Evolutionary conservation across 2,329 filamentous ascomycete species (phyloP).

Genomic region (Aspergillus hortae): DNA sequence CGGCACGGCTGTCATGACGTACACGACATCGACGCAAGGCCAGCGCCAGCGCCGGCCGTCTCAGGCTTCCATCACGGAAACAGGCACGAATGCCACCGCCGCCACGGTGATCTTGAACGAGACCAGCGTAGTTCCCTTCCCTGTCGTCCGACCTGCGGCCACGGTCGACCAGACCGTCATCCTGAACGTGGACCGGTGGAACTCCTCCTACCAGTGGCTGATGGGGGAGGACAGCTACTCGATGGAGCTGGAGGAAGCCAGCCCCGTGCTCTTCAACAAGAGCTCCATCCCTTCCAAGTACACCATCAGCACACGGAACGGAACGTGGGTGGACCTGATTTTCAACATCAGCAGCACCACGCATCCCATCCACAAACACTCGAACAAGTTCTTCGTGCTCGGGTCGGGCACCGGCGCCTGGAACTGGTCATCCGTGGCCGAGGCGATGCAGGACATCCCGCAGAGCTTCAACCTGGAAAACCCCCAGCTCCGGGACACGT

Average conservation of each 20-base stretch:
- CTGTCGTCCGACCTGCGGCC: conserved; percentile 41
- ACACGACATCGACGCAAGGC: conserved; percentile 21
- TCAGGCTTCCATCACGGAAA: conserved; percentile 49
- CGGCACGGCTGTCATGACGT: conserved; percentile 50
- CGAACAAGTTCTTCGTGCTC: conserved; percentile 58
- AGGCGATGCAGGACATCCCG: conserved; percentile 49
- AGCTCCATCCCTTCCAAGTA: conserved; percentile 22
- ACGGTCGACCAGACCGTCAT: conserved; percentile 41
- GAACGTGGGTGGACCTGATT: conserved; percentile 55
- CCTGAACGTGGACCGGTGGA: conserved; percentile 19
- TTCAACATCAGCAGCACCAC: conserved; percentile 32
- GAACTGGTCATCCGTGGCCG: conserved; percentile 51
- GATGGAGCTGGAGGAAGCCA: conserved; percentile 19
- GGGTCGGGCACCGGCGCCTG: conserved; percentile 52
- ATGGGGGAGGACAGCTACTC: conserved; percentile 23
- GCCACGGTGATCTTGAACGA: conserved; percentile 47
- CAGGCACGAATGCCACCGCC: conserved; percentile 42
- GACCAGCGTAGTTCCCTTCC: conserved; percentile 45
- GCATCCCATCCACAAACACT: conserved; percentile 65
- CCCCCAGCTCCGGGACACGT: conserved; percentile 54
- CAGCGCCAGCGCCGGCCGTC: conserved; percentile 17
- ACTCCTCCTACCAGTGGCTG: conserved; percentile 23
- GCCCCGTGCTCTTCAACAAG: conserved; percentile 25
- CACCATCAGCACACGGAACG: conserved; percentile 35
- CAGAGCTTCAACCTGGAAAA: conserved; percentile 56